Conservation (phyloP, 2,329 filamentous ascomycete genomes). For the Aspergillus intermedius region DNA sequence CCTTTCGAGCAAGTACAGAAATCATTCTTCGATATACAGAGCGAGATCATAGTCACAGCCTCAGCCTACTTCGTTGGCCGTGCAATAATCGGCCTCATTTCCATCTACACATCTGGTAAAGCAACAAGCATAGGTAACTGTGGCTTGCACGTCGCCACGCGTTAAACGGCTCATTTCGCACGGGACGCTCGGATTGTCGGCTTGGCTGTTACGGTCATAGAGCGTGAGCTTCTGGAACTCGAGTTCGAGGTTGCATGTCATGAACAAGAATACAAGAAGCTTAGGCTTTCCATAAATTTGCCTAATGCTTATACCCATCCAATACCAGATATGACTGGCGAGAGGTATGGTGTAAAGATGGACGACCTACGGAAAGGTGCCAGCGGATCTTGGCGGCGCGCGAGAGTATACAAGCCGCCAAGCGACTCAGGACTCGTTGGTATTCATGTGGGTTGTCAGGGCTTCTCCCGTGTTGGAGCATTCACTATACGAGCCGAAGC, state of each 20-base stretch:
- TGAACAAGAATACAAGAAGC: neutral
- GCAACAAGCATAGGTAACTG: slow-evolving; percentile 1
- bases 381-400: neutral
- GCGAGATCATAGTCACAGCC: slow-evolving; percentile 1
- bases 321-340: slow-evolving; percentile 1
- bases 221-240: neutral
- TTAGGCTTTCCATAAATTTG: neutral
- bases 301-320: neutral
- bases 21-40: slow-evolving; percentile 4
- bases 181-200: neutral
- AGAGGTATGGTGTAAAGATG: slow-evolving; percentile 3
- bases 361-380: neutral
- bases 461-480: slow-evolving; percentile 1
- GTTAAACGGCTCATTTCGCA: slow-evolving; percentile 1
- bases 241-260: slow-evolving; percentile 2
- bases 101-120: slow-evolving; percentile 1
- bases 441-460: slow-evolving; percentile 3
- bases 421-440: slow-evolving; percentile 4
- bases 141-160: neutral
- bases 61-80: slow-evolving; percentile 1
- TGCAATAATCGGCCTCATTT: slow-evolving; percentile 2
- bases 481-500: slow-evolving; percentile 5
- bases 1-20: slow-evolving; percentile 8
- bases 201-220: neutral
- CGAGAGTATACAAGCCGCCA: neutral